Evolutionary conservation across 495 filamentous ascomycete genomes (phyloP), one percentile per base, ranked within the genome.

Genomic region (Penicillium manginii): DNA sequence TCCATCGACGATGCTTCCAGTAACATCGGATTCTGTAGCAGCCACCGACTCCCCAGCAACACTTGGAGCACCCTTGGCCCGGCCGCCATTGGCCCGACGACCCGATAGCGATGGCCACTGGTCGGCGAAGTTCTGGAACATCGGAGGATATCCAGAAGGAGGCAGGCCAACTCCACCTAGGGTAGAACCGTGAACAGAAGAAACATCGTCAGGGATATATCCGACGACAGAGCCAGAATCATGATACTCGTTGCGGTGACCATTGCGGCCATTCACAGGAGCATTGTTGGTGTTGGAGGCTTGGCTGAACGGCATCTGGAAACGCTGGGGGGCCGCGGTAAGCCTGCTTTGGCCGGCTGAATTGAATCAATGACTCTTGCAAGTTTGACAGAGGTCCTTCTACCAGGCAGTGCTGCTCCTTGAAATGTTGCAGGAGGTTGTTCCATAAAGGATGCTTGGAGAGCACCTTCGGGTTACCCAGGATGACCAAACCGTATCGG

Each of bases 371-470:
- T 4, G 91, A 97, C 47, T 92, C 89, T 72, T 98, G 96, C 12
- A 99, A 81, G 64, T 99, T 98, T 22, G 90, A 93, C 52, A 99
- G 79, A n/a, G 96, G 93, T 1, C 94, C 94, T 70, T 99, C 94
- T 40, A 99, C 94, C 7, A 99, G 82, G 66, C 93, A 98, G 60
- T 96, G 93, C 57, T 86, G 88, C 69, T 98, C 94, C 78, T 99
- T 99, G 82, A 97, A 99, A 67, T 99, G 94, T 23, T 96, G 81
- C 9, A 99, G 81, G 19, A 99, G 86, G 69, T 92, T 93, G 66
- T 99, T 96, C 94, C 94, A 99, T 15, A 99, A 79, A 49, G 96
- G 94, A 73, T 99, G 94, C 77, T 98, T 99, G 22, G 92, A 93
- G 37, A 99, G 75, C 42, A 99, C 94, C 78, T 99, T 99, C 9